Conservation (phyloP, 2,329 filamentous ascomycete species). For the Cladobotryum mycophilum region DNA sequence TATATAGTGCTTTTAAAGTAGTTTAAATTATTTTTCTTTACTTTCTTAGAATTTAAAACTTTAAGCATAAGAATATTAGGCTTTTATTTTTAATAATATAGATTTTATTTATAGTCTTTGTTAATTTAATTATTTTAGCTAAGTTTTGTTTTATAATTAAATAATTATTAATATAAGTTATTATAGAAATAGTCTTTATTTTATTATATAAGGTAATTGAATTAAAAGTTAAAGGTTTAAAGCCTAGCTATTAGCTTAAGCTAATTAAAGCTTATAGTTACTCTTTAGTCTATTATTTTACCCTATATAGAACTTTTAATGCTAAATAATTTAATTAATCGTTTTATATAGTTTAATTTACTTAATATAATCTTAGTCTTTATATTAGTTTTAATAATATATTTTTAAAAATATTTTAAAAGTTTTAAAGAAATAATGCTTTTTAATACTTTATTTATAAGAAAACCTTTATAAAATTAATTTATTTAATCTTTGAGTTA, state of each 20-base stretch:
- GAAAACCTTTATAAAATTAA: background rate
- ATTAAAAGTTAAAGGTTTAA: background rate
- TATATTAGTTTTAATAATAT: background rate
- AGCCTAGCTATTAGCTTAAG: background rate
- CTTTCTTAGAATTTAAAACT: background rate
- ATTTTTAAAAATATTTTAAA: slow-evolving; percentile 5
- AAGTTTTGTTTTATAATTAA: background rate
- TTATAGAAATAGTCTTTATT: background rate
- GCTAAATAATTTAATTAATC: background rate
- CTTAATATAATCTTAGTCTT: background rate
- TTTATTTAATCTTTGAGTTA: background rate
- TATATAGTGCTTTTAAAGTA: background rate
- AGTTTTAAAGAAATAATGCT: background rate
- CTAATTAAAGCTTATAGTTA: slow-evolving; percentile 2
- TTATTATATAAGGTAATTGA: background rate
- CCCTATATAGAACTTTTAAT: background rate
- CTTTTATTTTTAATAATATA: background rate
- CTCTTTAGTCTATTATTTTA: background rate
- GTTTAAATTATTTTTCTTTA: background rate
- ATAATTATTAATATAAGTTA: background rate
- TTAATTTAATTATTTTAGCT: background rate
- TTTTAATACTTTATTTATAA: background rate
- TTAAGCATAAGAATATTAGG: background rate
- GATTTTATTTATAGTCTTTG: background rate
- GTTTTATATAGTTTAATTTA: background rate